These are phyloP conservation scores for Piromyces finnis DNA, from an alignment of 192 early-diverging fungal species.

Conservation along the genomic window DNA sequence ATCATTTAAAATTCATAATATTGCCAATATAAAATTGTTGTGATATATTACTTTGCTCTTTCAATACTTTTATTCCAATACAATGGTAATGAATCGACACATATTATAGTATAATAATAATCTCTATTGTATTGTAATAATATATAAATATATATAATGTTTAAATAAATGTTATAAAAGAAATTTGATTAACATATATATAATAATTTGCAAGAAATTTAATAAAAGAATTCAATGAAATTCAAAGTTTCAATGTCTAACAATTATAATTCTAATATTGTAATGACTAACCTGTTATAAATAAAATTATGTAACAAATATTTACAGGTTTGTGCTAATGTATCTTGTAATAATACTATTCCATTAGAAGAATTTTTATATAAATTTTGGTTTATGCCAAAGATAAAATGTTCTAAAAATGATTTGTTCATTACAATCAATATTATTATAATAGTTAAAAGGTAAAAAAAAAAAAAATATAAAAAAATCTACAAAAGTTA, in stretches of 20 bases:
- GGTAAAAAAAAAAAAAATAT: too few species aligned
- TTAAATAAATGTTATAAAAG: too few species aligned
- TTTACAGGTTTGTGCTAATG: not conserved
- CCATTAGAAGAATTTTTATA: not conserved
- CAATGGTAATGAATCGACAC: not conserved
- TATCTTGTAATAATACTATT: not conserved
- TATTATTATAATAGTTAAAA: not conserved
- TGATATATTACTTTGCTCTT: not conserved
- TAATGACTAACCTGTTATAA: not conserved
- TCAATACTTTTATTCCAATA: not conserved
- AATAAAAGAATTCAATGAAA: too few species aligned
- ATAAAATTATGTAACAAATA: not conserved
- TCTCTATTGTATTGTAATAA: too few species aligned
- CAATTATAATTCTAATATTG: too few species aligned
- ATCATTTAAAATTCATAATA: too few species aligned
- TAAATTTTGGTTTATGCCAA: not conserved
- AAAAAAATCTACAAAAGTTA: too few species aligned
- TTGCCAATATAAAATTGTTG: too few species aligned
- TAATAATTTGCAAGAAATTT: too few species aligned
- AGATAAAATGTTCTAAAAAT: not conserved
- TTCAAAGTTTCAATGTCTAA: too few species aligned
- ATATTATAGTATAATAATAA: not conserved
- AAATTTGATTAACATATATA: too few species aligned
- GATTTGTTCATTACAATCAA: not conserved
- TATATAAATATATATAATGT: too few species aligned